Base-by-base conservation (phyloP, 805 yeast genomes). In the Schwanniomyces sp. region DNA sequence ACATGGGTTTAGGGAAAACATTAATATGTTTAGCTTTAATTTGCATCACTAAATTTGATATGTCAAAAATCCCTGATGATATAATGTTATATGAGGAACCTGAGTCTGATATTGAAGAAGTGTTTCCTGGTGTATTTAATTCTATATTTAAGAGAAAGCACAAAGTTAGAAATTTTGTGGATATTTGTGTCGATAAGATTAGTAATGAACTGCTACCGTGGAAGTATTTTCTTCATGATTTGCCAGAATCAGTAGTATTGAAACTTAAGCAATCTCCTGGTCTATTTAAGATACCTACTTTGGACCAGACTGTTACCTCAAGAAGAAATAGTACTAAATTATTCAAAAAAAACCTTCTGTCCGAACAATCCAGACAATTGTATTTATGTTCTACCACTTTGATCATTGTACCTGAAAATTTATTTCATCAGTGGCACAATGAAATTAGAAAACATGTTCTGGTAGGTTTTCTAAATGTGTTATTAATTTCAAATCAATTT, bases 1-100 rank as follows among this genome's bases (percentile, higher is more conserved):
- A 81, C 72, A 82, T 82, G 87, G 88, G 88, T 0, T 64, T 82
- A 34, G 88, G 88, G 0, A 82, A 82, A 57, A 82, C 88, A 0
- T 72, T 81, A 42, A 82, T 82, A 5, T 81, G 85, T 53, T 62
- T 83, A 25, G 79, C 84, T 3, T 64, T 82, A 42, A 72, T 85
- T 0, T 78, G 85, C 52, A 55, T 77, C 7, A 76, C 90, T 0
- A 81, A 77, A 52, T 65, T 61, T 54, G 86, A 85, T 42, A 56
- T 75, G 1, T 72, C 45, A 0, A 62, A 62, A 32, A 67, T 72
- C 2, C 85, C 86, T 0, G 52, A 51, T 3, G 65, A 66, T 43
- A 34, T 59, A 28, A 47, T 65, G 5, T 49, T 62, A 7, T 52
- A 52, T 25, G 53, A 50, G 12, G 56, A 36, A 24, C n/a, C 28